A percentile compares a stretch with the other conserved stretches of the same genome.
Evolutionary conservation across 176 grass and related monocot species (phyloP).

Genomic region (Chrysopogon serrulatus): DNA sequence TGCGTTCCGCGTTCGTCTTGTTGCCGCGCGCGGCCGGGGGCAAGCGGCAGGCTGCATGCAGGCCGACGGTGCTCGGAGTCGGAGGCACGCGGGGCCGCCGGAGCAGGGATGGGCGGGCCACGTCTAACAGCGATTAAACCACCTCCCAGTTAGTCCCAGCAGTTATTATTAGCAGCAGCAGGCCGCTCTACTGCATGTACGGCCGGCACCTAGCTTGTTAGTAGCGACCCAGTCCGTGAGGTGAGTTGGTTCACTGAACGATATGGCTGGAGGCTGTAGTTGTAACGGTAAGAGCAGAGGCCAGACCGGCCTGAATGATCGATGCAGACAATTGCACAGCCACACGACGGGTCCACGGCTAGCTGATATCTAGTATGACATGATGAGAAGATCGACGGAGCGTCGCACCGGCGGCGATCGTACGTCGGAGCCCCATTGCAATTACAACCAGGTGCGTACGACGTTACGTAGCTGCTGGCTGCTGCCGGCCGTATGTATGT

Average conservation of each 20-base stretch:
- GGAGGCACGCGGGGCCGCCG: neutral
- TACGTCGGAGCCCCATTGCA: neutral
- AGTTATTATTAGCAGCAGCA: neutral
- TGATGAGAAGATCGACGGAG: too few species aligned
- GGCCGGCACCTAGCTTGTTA: neutral
- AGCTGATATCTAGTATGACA: too few species aligned
- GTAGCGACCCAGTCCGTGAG: neutral
- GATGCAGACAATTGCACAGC: too few species aligned
- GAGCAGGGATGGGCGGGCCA: neutral
- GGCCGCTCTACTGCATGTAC: neutral
- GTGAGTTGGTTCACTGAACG: neutral
- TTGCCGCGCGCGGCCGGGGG: neutral
- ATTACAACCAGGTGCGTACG: too few species aligned
- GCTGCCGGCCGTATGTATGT: neutral
- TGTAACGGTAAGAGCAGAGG: neutral
- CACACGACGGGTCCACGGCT: too few species aligned
- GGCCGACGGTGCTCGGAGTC: too few species aligned
- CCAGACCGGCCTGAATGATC: neutral
- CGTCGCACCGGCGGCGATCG: neutral
- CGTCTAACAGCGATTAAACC: slow-evolving; percentile 51
- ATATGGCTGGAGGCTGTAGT: neutral
- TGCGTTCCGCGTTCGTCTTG: neutral
- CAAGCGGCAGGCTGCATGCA: neutral
- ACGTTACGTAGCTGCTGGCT: neutral
- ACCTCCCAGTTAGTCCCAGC: slow-evolving; percentile 23